These are phyloP conservation scores for Thalassiosira exigua DNA, from an alignment of 352 stramenopile genomes.

Conservation along the genomic window DNA sequence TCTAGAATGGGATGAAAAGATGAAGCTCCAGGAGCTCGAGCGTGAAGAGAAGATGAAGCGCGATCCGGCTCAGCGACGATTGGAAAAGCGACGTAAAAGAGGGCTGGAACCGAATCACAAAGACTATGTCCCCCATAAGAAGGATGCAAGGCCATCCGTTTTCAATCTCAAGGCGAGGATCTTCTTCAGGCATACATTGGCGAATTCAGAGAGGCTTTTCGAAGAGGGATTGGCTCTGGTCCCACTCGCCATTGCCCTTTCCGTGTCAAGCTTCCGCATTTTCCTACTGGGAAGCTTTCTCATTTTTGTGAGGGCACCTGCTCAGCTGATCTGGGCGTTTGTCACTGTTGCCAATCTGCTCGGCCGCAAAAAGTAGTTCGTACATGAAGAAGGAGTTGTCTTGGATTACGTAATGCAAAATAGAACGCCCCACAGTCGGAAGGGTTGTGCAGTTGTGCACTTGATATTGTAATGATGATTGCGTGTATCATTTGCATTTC, in stretches of 20 bases:
- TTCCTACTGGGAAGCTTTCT: conserved; percentile 17
- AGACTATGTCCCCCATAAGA: no score
- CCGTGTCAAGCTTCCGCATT: conserved; percentile 2
- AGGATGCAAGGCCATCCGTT: background rate
- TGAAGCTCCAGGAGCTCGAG: conserved; percentile 16
- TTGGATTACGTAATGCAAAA: no score
- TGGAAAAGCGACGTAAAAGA: conserved; percentile 1
- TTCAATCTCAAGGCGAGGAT: conserved; percentile 24
- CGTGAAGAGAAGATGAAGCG: conserved; percentile 5
- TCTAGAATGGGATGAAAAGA: conserved; percentile 22
- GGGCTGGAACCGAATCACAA: no score
- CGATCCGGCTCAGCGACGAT: background rate
- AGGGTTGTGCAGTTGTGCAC: no score
- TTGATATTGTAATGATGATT: no score
- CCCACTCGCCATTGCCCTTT: conserved; percentile 14
- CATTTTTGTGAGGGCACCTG: conserved; percentile 13
- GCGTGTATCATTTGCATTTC: no score
- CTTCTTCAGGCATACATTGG: conserved; percentile 23
- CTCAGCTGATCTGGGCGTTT: conserved; percentile 28
- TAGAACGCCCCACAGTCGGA: no score
- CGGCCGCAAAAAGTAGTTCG: no score
- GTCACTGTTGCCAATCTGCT: no score
- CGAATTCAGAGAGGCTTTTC: conserved; percentile 21
- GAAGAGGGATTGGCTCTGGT: background rate
- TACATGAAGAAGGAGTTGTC: no score